phyloP scores from a whole-genome alignment of 2,329 filamentous ascomycete genomes.

The Diaporthe eres region DNA sequence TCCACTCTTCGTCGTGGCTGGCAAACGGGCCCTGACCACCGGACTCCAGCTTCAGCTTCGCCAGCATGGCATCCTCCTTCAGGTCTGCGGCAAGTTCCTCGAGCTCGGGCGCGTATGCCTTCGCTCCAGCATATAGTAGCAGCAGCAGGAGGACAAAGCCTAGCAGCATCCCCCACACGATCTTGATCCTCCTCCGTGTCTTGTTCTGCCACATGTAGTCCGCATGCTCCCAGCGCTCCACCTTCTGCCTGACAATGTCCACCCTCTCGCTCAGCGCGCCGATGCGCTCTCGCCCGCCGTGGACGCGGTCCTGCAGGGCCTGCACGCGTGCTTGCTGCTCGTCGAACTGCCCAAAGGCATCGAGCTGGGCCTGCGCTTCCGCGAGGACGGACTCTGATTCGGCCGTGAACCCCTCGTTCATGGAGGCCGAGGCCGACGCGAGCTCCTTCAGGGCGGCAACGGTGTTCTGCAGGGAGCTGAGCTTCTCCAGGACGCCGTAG shows the following conservation, averaged over 20 bases:
- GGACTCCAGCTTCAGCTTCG: constrained; percentile 35
- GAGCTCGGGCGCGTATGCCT: constrained; percentile 33
- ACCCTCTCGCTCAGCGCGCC: constrained; percentile 73
- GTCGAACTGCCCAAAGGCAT: constrained; percentile 73
- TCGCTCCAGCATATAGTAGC: constrained; percentile 55
- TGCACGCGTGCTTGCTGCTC: constrained; percentile 75
- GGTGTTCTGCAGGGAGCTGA: constrained; percentile 74
- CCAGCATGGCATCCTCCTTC: constrained; percentile 34
- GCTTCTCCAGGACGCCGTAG: constrained; percentile 79
- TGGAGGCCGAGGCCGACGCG: constrained; percentile 70
- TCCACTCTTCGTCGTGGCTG: constrained; percentile 45
- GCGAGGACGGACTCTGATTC: constrained; percentile 71
- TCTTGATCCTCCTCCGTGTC: constrained; percentile 73
- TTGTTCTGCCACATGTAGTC: constrained; percentile 79
- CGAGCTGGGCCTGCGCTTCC: constrained; percentile 74
- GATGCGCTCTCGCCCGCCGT: constrained; percentile 71
- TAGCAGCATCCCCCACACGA: constrained; percentile 73
- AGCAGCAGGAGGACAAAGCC: constrained; percentile 62
- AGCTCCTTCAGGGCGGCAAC: constrained; percentile 77
- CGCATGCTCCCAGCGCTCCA: constrained; percentile 77
- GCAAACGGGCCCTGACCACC: constrained; percentile 1
- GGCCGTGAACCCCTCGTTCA: constrained; percentile 70
- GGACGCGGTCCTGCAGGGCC: constrained; percentile 73
- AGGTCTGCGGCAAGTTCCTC: constrained; percentile 37
- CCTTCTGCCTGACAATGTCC: constrained; percentile 72